These are phyloP conservation scores for Leccinum variicolor DNA, from an alignment of 768 basidiomycete genomes.

Conservation along the genomic window DNA sequence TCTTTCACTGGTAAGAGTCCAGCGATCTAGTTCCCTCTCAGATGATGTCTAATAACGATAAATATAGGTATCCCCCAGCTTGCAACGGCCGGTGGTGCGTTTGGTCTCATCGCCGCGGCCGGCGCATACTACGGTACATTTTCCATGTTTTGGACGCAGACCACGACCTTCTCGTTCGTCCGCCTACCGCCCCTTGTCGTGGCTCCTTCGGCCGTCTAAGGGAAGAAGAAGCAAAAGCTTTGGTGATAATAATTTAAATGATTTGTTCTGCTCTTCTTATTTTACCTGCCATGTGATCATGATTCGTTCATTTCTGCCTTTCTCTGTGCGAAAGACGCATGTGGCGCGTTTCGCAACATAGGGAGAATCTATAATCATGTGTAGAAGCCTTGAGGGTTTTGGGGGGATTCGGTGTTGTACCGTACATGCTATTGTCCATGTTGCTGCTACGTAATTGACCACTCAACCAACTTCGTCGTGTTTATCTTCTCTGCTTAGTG, in stretches of 20 bases:
- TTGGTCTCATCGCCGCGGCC: conserved; percentile 26
- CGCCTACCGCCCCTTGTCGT: conserved; percentile 21
- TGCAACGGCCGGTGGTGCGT: conserved; percentile 25
- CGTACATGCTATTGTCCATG: neutral
- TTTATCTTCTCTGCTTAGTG: no score
- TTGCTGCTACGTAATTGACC: neutral
- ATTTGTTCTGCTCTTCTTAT: neutral
- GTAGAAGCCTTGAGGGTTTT: neutral
- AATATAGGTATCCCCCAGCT: conserved; percentile 18
- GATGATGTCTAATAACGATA: neutral
- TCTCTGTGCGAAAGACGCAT: neutral
- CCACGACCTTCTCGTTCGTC: conserved; percentile 26
- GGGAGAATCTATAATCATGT: neutral
- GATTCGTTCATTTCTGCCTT: neutral
- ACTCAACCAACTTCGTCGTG: neutral
- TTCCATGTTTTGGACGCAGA: conserved; percentile 28
- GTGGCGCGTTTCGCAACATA: neutral
- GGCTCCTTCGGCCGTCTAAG: conserved; percentile 16
- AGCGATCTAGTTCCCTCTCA: neutral
- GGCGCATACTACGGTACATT: conserved; percentile 29
- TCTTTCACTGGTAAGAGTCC: conserved; percentile 24
- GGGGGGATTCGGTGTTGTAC: neutral
- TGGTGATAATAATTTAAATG: neutral
- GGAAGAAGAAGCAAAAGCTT: neutral
- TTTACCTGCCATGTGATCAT: neutral